phyloP scores from a whole-genome alignment of 768 basidiomycete species.

The Rhodotorula paludigena region DNA sequence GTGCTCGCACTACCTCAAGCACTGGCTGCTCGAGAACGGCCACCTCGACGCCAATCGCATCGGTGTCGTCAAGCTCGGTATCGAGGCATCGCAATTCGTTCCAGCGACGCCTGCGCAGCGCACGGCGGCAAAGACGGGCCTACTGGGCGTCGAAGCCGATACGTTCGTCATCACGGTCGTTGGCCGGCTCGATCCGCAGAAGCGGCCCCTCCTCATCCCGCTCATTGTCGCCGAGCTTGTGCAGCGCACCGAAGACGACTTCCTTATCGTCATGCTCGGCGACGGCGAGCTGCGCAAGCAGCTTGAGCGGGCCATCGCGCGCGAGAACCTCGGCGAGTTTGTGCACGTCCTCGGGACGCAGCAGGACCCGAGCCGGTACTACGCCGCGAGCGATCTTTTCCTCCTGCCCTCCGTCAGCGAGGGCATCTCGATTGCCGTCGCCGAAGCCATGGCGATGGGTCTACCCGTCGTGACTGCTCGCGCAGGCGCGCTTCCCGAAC shows the following conservation, averaged over 20 bases:
- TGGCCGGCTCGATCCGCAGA: slow-evolving; percentile 38
- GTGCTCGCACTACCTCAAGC: slow-evolving; percentile 38
- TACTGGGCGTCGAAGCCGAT: slow-evolving; percentile 28
- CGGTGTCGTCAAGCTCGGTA: slow-evolving; percentile 41
- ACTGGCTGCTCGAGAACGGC: slow-evolving; percentile 34
- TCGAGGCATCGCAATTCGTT: slow-evolving; percentile 24
- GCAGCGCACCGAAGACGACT: slow-evolving; percentile 19
- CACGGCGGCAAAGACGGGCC: slow-evolving; percentile 2
- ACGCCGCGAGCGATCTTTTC: slow-evolving; percentile 33
- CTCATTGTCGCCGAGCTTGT: slow-evolving; percentile 25
- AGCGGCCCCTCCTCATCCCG: slow-evolving; percentile 33
- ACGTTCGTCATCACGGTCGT: slow-evolving; percentile 35
- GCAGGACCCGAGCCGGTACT: slow-evolving; percentile 6
- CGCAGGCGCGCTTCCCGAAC: slow-evolving; percentile 37
- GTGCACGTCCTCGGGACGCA: slow-evolving; percentile 19
- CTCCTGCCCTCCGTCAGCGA: slow-evolving; percentile 36
- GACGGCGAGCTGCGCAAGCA: slow-evolving; percentile 23
- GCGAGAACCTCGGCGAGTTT: slow-evolving; percentile 9
- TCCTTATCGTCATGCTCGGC: slow-evolving; percentile 38
- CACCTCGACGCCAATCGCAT: slow-evolving; percentile 29
- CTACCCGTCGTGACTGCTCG: slow-evolving; percentile 35
- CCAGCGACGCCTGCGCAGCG: slow-evolving; percentile 2
- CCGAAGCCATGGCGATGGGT: slow-evolving; percentile 40
- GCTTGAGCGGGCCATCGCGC: slow-evolving; percentile 3
- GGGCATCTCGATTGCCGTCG: slow-evolving; percentile 38